Conservation (phyloP, 306 rosid species). For the Castanea mollissima region DNA sequence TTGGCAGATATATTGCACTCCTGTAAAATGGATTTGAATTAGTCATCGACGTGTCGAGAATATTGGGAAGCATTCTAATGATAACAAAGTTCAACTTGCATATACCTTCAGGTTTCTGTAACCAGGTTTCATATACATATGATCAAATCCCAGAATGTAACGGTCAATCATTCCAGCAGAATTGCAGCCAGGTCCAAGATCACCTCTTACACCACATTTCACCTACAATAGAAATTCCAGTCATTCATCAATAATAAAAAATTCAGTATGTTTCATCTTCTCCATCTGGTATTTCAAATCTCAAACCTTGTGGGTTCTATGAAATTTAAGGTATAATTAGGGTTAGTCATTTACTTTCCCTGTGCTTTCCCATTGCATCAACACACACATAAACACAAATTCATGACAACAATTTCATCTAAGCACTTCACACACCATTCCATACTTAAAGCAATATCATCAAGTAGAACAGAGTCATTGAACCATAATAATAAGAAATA, state of each 20-base stretch:
- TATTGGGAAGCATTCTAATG: slow-evolving; percentile 6
- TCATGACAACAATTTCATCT: neutral
- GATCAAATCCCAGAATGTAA: slow-evolving; percentile 65
- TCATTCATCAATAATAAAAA: too few relatives aligned
- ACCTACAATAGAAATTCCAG: slow-evolving; percentile 42
- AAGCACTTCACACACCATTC: neutral
- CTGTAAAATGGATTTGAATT: slow-evolving; percentile 47
- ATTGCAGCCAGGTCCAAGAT: slow-evolving; percentile 89
- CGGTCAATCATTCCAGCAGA: slow-evolving; percentile 95
- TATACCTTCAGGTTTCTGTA: slow-evolving; percentile 82
- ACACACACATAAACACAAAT: neutral
- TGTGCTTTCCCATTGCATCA: too few relatives aligned
- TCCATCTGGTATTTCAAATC: too few relatives aligned
- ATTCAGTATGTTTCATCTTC: too few relatives aligned
- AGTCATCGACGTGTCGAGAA: slow-evolving; percentile 22
- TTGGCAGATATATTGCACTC: slow-evolving; percentile 60
- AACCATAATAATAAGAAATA: neutral
- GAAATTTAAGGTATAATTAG: too few relatives aligned
- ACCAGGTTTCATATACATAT: slow-evolving; percentile 73
- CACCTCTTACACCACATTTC: slow-evolving; percentile 83
- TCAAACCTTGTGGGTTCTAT: too few relatives aligned
- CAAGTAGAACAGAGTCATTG: slow-evolving; percentile 16
- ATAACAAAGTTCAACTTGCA: slow-evolving; percentile 19
- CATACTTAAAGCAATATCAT: slow-evolving; percentile 7
- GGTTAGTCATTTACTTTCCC: too few relatives aligned